phyloP scores from a whole-genome alignment of 768 basidiomycete species.

The Mycena maculata region DNA sequence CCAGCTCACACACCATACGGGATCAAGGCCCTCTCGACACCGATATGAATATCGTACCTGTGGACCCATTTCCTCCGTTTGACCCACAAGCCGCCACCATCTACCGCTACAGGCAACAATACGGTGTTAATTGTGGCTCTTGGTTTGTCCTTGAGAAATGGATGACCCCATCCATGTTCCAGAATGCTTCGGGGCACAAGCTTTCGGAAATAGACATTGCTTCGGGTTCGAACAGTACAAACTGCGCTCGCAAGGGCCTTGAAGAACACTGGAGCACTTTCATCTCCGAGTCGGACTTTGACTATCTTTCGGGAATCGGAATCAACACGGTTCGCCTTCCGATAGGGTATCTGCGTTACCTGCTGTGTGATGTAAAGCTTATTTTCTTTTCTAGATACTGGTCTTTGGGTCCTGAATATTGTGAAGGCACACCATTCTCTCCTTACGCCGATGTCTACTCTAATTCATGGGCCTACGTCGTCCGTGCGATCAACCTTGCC shows the following conservation, averaged over 20 bases:
- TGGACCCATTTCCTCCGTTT: constrained; percentile 59
- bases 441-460: constrained; percentile 61
- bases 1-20: neutral
- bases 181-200: constrained; percentile 62
- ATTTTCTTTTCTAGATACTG: too few species aligned
- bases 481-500: constrained; percentile 72
- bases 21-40: constrained; percentile 4
- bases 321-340: constrained; percentile 77
- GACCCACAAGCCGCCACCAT: constrained; percentile 61
- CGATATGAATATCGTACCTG: constrained; percentile 21
- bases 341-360: too few species aligned
- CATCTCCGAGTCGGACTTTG: constrained; percentile 73
- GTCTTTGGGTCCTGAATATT: constrained; percentile 65
- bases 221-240: constrained; percentile 63
- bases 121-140: constrained; percentile 68
- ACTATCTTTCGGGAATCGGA: constrained; percentile 71
- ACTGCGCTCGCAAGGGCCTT: constrained; percentile 60
- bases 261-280: constrained; percentile 85
- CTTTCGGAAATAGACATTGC: constrained; percentile 76
- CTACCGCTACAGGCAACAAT: constrained; percentile 72
- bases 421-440: constrained; percentile 75
- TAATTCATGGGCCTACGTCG: constrained; percentile 76
- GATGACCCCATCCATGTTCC: constrained; percentile 78
- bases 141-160: constrained; percentile 82
- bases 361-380: too few species aligned